phyloP scores from a whole-genome alignment of 2,329 filamentous ascomycete genomes.

The Rutstroemia sp. region DNA sequence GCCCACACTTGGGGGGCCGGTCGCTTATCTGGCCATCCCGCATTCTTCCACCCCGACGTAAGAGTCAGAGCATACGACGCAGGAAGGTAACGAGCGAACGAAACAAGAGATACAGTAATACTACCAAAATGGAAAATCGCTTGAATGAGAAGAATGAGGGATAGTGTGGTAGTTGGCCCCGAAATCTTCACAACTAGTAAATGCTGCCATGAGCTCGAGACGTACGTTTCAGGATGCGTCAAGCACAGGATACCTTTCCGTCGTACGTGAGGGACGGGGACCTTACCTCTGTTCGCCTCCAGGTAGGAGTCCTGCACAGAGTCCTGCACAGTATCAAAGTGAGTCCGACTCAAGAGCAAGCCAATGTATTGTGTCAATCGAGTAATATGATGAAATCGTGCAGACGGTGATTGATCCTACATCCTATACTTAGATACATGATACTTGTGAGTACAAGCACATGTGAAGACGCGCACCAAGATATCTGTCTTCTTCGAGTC shows the following conservation, averaged over 20 bases:
- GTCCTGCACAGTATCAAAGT: not conserved
- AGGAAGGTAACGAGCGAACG: not conserved
- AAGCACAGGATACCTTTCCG: not conserved
- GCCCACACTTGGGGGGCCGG: slow-evolving; percentile 1
- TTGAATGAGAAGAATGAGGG: not conserved
- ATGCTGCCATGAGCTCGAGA: not conserved
- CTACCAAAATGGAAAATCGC: not conserved
- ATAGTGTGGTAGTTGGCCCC: not conserved
- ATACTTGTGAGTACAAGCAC: too few species aligned
- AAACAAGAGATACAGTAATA: not conserved
- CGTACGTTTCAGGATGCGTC: not conserved
- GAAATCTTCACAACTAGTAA: not conserved
- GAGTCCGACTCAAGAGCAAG: not conserved
- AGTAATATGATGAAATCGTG: not conserved
- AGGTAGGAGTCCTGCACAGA: not conserved
- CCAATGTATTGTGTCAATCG: not conserved
- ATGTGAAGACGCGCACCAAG: too few species aligned
- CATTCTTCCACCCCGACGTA: not conserved
- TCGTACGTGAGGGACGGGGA: not conserved
- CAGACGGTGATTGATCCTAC: not conserved
- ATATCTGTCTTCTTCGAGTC: too few species aligned
- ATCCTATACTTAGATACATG: not conserved
- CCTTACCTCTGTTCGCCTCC: too few species aligned
- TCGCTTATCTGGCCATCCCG: slow-evolving; percentile 7
- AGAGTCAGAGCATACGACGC: not conserved